phyloP scores from a whole-genome alignment of 441 rosid species.

The Eruca vesicaria region DNA sequence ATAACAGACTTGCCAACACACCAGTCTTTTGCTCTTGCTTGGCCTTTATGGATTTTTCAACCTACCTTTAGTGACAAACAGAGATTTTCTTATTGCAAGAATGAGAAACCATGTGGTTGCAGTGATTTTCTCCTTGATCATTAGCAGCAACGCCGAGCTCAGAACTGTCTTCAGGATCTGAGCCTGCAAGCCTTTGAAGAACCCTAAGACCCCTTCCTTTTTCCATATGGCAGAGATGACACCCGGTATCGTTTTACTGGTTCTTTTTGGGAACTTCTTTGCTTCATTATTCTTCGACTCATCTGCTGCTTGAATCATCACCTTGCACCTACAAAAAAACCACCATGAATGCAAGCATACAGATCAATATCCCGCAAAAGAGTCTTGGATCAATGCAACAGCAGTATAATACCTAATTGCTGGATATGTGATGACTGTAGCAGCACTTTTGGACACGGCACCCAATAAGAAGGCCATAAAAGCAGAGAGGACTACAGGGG shows the following conservation, averaged over 20 bases:
- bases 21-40: constrained; percentile 1
- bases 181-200: constrained; percentile 82
- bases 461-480: constrained; percentile 75
- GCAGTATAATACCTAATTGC: constrained; percentile 65
- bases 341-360: background rate
- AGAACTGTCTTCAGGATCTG: constrained; percentile 87
- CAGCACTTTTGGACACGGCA: constrained; percentile 81
- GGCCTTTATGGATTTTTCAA: constrained; percentile 24
- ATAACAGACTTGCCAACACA: background rate
- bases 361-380: background rate
- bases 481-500: constrained; percentile 71
- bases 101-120: constrained; percentile 75
- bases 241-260: constrained; percentile 47
- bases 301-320: constrained; percentile 80
- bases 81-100: constrained; percentile 51
- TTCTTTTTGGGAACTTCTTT: constrained; percentile 31
- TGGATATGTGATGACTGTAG: constrained; percentile 83
- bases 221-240: constrained; percentile 66
- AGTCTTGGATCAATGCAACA: background rate
- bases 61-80: constrained; percentile 27
- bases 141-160: constrained; percentile 79
- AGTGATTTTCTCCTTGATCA: constrained; percentile 89
- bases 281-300: constrained; percentile 24
- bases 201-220: constrained; percentile 76
- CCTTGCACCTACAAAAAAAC: constrained; percentile 65